Evolutionary conservation across 176 grass and related monocot genomes (phyloP).

Genomic region (Hsuehochloa calcarea): DNA sequence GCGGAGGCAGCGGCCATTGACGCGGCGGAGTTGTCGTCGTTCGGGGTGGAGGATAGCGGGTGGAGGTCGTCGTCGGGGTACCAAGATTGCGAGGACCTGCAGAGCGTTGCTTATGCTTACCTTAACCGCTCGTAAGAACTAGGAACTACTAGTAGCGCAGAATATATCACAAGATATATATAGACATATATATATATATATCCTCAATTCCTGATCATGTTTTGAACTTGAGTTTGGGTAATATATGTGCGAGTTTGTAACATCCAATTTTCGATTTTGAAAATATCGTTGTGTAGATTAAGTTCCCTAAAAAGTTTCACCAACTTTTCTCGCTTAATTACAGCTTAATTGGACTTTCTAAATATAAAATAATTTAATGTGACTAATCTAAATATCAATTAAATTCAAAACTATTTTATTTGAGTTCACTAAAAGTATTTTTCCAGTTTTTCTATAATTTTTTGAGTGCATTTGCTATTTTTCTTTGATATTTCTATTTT

Average conservation of each 20-base stretch:
- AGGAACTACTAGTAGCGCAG: slow-evolving; percentile 44
- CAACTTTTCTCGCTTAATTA: too few species aligned
- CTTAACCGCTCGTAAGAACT: slow-evolving; percentile 65
- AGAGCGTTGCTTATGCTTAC: slow-evolving; percentile 71
- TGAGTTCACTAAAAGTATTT: too few species aligned
- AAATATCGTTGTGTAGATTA: too few species aligned
- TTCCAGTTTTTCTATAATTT: too few species aligned
- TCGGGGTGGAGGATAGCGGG: slow-evolving; percentile 33
- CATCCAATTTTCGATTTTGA: too few species aligned
- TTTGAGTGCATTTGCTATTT: too few species aligned
- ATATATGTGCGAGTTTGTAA: slow-evolving; percentile 15
- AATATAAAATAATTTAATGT: too few species aligned
- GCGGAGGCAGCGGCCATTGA: slow-evolving; percentile 11
- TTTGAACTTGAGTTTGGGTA: slow-evolving; percentile 41
- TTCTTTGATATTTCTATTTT: too few species aligned
- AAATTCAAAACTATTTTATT: too few species aligned
- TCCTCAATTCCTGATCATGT: slow-evolving; percentile 40
- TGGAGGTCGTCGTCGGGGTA: slow-evolving; percentile 66
- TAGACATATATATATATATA: slow-evolving; percentile 34
- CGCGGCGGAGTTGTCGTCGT: slow-evolving; percentile 34
- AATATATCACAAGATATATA: slow-evolving; percentile 52
- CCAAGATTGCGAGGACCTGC: slow-evolving; percentile 78
- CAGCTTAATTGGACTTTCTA: too few species aligned
- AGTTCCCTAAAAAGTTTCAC: too few species aligned
- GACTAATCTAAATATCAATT: too few species aligned